Evolutionary conservation across 352 stramenopile species (phyloP).

Genomic region (Globisporangium perplexum): DNA sequence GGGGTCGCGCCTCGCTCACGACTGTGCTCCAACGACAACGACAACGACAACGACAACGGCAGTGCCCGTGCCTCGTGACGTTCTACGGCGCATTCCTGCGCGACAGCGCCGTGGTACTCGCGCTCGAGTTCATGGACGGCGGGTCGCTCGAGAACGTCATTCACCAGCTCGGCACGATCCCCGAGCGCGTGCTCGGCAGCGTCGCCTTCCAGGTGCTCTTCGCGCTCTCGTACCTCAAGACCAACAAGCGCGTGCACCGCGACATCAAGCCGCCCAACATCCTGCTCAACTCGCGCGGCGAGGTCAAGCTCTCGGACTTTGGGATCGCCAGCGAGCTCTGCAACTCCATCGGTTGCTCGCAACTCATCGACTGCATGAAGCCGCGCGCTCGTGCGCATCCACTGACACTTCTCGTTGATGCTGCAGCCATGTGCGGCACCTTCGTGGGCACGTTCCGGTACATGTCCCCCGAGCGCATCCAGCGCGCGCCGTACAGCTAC

Average conservation of each 20-base stretch:
- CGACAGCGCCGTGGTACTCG: slow-evolving; percentile 86
- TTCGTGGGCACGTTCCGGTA: slow-evolving; percentile 94
- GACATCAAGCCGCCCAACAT: slow-evolving; percentile 98
- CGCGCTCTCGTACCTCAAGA: slow-evolving; percentile 93
- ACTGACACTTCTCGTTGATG: background rate
- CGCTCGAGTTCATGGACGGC: slow-evolving; percentile 93
- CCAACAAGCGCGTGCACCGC: slow-evolving; percentile 89
- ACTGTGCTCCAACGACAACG: too few relatives aligned
- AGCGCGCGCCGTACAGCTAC: slow-evolving; percentile 86
- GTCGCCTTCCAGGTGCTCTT: slow-evolving; percentile 93
- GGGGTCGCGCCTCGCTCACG: too few relatives aligned
- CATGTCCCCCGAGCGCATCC: slow-evolving; percentile 90
- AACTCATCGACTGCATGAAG: too few relatives aligned
- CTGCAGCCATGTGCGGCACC: slow-evolving; percentile 88
- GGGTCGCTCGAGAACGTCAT: slow-evolving; percentile 89
- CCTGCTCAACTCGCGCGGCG: slow-evolving; percentile 86
- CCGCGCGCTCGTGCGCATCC: background rate
- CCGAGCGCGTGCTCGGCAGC: slow-evolving; percentile 84
- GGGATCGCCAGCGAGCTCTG: slow-evolving; percentile 88
- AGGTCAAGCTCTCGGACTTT: slow-evolving; percentile 97
- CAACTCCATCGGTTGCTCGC: slow-evolving; percentile 79
- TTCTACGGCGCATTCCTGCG: slow-evolving; percentile 90
- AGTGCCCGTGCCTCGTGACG: slow-evolving; percentile 80
- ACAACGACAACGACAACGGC: background rate
- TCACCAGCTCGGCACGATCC: slow-evolving; percentile 69